A percentile compares a stretch with the other conserved stretches of the same genome.
Conservation (phyloP, 2,329 filamentous ascomycete genomes). For the Chalara sp. region DNA sequence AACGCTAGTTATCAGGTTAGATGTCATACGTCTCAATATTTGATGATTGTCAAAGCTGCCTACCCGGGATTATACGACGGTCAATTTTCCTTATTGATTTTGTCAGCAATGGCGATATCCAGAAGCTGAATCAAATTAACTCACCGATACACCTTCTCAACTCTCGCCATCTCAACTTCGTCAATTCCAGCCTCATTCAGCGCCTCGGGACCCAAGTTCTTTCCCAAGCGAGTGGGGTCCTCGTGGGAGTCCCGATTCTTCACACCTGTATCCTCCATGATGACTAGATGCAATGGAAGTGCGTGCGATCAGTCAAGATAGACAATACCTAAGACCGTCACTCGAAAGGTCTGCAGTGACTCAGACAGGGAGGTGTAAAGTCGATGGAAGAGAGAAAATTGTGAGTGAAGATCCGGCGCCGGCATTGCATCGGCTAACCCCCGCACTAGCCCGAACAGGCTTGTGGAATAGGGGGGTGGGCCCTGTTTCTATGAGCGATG, state of each 20-base stretch:
- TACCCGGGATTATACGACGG: constrained; percentile 47
- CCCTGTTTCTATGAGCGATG: no score
- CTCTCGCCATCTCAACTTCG: constrained; percentile 20
- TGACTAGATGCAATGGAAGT: constrained; percentile 25
- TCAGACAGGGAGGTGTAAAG: no score
- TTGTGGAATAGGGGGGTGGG: no score
- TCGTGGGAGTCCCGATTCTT: constrained; percentile 8
- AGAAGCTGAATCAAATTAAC: constrained; percentile 2
- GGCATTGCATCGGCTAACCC: no score
- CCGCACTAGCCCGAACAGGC: no score
- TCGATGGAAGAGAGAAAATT: no score
- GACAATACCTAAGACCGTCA: no score
- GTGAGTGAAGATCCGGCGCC: no score
- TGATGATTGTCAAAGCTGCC: not conserved
- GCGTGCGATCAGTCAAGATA: constrained; percentile 22
- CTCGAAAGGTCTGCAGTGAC: no score
- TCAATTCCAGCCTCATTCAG: constrained; percentile 10
- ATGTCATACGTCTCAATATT: not conserved
- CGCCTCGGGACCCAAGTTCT: constrained; percentile 1
- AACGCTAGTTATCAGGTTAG: constrained; percentile 48
- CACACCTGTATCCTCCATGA: constrained; percentile 19
- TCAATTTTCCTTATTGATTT: constrained; percentile 39
- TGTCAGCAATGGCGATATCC: not conserved
- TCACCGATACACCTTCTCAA: constrained; percentile 33
- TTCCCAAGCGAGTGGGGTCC: not conserved